A percentile compares a stretch with the other conserved stretches of the same genome.
These are phyloP conservation scores for Spergularia azorica DNA, from an alignment of 179 eudicot species.

Conservation along the genomic window DNA sequence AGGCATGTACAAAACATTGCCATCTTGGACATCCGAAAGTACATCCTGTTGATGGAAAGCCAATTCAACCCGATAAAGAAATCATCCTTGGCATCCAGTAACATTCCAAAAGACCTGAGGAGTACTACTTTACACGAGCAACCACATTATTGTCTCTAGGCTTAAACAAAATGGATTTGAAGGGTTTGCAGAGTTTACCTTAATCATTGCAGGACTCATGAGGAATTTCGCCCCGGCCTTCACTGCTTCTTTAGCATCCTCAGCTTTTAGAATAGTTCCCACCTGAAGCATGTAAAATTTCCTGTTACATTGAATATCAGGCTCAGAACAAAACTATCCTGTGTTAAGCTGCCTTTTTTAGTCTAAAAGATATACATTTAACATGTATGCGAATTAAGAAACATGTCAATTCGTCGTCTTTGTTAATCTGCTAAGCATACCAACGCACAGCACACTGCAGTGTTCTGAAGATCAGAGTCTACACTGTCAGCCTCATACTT, in stretches of 20 bases:
- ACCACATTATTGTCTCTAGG: background rate
- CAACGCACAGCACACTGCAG: too few relatives aligned
- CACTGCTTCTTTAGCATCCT: slow-evolving; percentile 69
- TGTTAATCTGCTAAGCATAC: background rate
- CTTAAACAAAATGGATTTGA: background rate
- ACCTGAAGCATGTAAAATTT: slow-evolving; percentile 46
- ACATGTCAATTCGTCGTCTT: background rate
- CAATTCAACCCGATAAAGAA: background rate
- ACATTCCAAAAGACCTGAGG: background rate
- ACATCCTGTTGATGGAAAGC: slow-evolving; percentile 47
- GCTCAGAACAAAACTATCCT: background rate
- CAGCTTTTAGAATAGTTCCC: slow-evolving; percentile 67
- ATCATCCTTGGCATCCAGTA: background rate
- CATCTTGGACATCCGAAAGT: slow-evolving; percentile 39
- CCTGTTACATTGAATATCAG: background rate
- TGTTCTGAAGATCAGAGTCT: background rate
- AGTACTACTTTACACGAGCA: background rate
- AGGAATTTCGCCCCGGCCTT: slow-evolving; percentile 78
- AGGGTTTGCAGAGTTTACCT: slow-evolving; percentile 37
- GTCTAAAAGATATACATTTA: too few relatives aligned
- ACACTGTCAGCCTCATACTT: background rate
- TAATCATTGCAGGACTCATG: slow-evolving; percentile 87
- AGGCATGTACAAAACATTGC: slow-evolving; percentile 73
- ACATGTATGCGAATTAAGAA: too few relatives aligned
- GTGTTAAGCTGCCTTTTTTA: too few relatives aligned